Base-by-base conservation (phyloP, 192 early-diverging fungal genomes). In the Kappamyces sp. region DNA sequence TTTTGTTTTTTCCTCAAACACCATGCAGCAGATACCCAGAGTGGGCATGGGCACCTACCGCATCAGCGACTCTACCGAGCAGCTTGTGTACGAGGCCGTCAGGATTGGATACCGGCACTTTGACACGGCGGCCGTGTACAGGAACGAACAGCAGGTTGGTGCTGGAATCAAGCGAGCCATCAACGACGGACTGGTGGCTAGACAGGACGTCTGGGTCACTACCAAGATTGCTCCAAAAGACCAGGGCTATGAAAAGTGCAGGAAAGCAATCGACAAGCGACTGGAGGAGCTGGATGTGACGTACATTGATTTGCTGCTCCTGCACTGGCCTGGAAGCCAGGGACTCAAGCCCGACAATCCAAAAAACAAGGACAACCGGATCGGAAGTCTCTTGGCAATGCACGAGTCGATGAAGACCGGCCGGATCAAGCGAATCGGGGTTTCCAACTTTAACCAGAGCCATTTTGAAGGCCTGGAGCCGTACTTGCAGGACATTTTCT, bases 311-410 rank as follows among this genome's bases (percentile, higher is more conserved):
- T 58, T 91, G 39, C 86, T 88, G 59, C 70, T 94, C 37, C 78
- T 93, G 54, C 91, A 94, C 72, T 94, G 86, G 87, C 90, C 91
- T 0, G 62, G 80, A 29, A 83, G 87, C 1, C 74, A 86, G 45
- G 68, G 22, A 6, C 22, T 45, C 0, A 59, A 50, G 12, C 59
- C 66, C 57, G 69, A 55, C 12, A 71, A 70, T 15, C 59, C 64
- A 35, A 62, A 67, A 5, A 59, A 57, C 1, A 69, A 76, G 22
- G 67, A 77, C 2, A 84, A 81, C 36, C 75, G 77, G 9, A 55
- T 15, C 7, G 59, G 75, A 85, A 47, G 90, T 88, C 1, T 96
- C 87, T 84, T 65, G 62, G 39, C 90, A 76, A 4, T 85, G 94
- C 84, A 90, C 91, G 75, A 73, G 70, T 34, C 67, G 91, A 35